Base-by-base conservation (phyloP, 306 rosid species). In the Mimosa pudica region DNA sequence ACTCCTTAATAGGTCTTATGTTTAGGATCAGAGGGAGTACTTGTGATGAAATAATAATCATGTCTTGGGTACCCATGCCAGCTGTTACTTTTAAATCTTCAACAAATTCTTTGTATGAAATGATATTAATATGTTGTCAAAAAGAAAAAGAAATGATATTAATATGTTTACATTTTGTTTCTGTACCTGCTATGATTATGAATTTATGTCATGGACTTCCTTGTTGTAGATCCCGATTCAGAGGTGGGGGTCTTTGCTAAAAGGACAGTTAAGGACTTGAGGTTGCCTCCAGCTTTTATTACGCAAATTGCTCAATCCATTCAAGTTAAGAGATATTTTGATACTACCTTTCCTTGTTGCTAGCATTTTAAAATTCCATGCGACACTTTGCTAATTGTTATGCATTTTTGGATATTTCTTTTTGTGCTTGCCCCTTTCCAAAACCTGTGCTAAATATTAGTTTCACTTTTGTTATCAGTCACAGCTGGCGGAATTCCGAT, bases 241-340 rank as follows among this genome's bases (percentile, higher is more conserved):
- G 99, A 93, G 88, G 87, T 91, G 18, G 94, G 82, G 8, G 77
- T 88, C 30, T 90, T 95, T 80, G 97, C 98, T 0, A 93, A 84
- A 84, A 86, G 93, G 63, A 93, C 98, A 4, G 97, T 89, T 13
- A 93, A 84, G 82, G 97, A 93, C 85, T 85, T 95, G 74, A 90
- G 90, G 86, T 93, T 95, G 17, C 97, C 97, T 75, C 96, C 94
- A 0, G 88, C 87, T 64, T 91, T 91, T 63, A 86, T 92, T 1
- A 93, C 95, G 10, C 94, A 85, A 64, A 91, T 92, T 76, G 96
- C 93, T 81, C 89, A 85, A 67, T 90, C 98, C 60, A 93, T 93
- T 87, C 96, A 92, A 85, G 97, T 92, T 82, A 81, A 63, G 13
- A 81, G 61, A 71, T 65, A 18, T 41, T 64, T 73, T 38, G 7